Percentiles rank a stretch among this genome's conserved stretches.
phyloP scores from a whole-genome alignment of 2,329 filamentous ascomycete genomes.

The Coniochaeta pulveracea region DNA sequence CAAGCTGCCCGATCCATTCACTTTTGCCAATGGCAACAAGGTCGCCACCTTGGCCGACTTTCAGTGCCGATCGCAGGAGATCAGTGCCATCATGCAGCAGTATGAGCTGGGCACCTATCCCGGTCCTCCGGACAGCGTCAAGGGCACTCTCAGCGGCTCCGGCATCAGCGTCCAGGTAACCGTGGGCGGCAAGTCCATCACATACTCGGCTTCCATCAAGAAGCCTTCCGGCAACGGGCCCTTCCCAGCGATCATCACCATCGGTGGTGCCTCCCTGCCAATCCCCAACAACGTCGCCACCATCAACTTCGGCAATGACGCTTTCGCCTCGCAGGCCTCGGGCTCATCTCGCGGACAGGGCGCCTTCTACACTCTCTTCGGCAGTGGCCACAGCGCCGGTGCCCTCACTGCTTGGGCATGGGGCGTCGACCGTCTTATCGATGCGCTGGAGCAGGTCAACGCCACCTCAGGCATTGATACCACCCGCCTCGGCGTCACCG shows the following conservation, averaged over 20 bases:
- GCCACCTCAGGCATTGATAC: conserved; percentile 35
- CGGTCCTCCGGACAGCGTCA: conserved; percentile 30
- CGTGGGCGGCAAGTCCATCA: conserved; percentile 30
- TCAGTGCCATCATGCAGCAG: conserved; percentile 33
- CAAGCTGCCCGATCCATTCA: conserved; percentile 37
- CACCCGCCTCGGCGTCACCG: conserved; percentile 42
- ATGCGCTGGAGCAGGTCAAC: conserved; percentile 41
- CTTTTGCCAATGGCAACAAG: conserved; percentile 26
- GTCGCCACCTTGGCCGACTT: conserved; percentile 34
- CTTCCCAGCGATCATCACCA: conserved; percentile 45
- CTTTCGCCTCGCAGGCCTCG: conserved; percentile 38
- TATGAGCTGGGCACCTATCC: conserved; percentile 40
- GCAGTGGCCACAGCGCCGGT: conserved; percentile 40
- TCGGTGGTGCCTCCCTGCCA: conserved; percentile 42
- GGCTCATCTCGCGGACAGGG: conserved; percentile 39
- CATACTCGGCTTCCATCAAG: conserved; percentile 29
- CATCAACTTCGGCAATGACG: conserved; percentile 48
- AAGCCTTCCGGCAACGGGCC: conserved; percentile 32
- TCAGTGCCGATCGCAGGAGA: conserved; percentile 35
- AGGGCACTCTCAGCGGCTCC: conserved; percentile 29
- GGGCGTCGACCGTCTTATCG: conserved; percentile 49
- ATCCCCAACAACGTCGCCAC: conserved; percentile 41
- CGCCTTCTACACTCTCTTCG: conserved; percentile 48
- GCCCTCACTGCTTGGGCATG: conserved; percentile 53
- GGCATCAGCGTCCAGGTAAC: conserved; percentile 32